Base-by-base conservation (phyloP, 352 stramenopile species). In the Globisporangium yorkense region DNA sequence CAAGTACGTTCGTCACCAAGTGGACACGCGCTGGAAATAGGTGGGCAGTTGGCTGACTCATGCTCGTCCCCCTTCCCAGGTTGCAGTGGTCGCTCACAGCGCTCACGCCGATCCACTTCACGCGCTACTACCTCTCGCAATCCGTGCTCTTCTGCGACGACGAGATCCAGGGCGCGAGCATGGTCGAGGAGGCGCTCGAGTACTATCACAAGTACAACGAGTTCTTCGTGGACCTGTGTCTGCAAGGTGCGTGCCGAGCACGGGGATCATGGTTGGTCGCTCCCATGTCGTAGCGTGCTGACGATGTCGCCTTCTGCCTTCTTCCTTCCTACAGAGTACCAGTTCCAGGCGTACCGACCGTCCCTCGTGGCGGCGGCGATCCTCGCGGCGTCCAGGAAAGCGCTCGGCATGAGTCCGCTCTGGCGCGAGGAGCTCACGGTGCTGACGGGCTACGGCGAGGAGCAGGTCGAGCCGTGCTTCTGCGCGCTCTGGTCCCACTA, bases 141-240 rank as follows among this genome's bases (percentile, higher is more conserved):
- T 82, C 83, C 0, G 81, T 91, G 48, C 60, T 95, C 24, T 95
- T 92, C 59, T 74, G 72, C 18, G 76, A 95, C 63, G 85, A 95
- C 56, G 71, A 76, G 63, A 69, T 95, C 59, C 71, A 93, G 44
- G 76, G 80, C 65, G 68, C 72, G 0, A 77, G 85, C 39, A 69
- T 95, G 5, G 76, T 87, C 47, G 78, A 91, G 59, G 80, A 93
- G 64, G 78, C 83, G 45, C 71, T 84, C 61, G 73, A 74, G 49
- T 92, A 93, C 56, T 91, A 89, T 61, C 70, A 71, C 68, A 92
- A 92, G 51, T 92, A 93, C 67, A 79, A 82, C 61, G 85, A 93
- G 55, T 92, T 92, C 57, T 89, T 95, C 27, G 77, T 88, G 39
- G 83, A 95, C 50, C 69, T 95, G n/a, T 88, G 80, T 47, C 63